These are phyloP conservation scores for Penicillium cosmopolitanum DNA, from an alignment of 495 filamentous ascomycete species.

Conservation along the genomic window DNA sequence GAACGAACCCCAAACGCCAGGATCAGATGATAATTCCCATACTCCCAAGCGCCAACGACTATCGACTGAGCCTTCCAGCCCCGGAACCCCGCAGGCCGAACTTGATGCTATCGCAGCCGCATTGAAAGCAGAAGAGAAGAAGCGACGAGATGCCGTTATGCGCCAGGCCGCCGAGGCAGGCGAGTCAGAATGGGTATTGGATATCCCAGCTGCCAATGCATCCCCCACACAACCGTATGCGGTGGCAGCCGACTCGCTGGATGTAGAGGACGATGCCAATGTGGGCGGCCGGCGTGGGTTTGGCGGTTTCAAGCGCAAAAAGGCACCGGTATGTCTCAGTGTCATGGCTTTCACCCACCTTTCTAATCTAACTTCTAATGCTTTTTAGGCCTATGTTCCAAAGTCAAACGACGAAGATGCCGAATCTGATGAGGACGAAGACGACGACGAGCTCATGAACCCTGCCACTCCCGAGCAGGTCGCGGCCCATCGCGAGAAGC, in stretches of 20 bases:
- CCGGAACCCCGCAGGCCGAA: slow-evolving; percentile 41
- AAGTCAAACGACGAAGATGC: too few relatives aligned
- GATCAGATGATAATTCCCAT: slow-evolving; percentile 34
- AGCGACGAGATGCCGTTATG: slow-evolving; percentile 70
- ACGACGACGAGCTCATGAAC: slow-evolving; percentile 10
- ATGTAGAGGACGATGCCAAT: slow-evolving; percentile 36
- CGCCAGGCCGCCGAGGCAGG: slow-evolving; percentile 73
- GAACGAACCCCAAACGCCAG: slow-evolving; percentile 44
- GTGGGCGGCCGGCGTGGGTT: slow-evolving; percentile 42
- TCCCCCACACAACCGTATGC: slow-evolving; percentile 33
- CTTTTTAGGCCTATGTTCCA: too few relatives aligned
- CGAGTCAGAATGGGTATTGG: slow-evolving; percentile 87
- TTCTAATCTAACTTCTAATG: too few relatives aligned
- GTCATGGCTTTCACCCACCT: background rate
- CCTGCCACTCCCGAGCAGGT: slow-evolving; percentile 16
- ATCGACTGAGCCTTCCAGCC: slow-evolving; percentile 38
- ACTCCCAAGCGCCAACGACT: slow-evolving; percentile 49
- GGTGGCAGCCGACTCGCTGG: slow-evolving; percentile 41
- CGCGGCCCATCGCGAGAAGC: slow-evolving; percentile 18
- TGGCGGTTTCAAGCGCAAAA: slow-evolving; percentile 46
- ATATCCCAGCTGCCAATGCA: slow-evolving; percentile 27
- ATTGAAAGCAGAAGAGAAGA: slow-evolving; percentile 73
- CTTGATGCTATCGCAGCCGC: slow-evolving; percentile 69
- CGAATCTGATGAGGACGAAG: slow-evolving; percentile 17
- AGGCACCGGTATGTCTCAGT: slow-evolving; percentile 19